Evolutionary conservation across 371 early-diverging fungal genomes (phyloP).

Genomic region (Agmasoma carcini): DNA sequence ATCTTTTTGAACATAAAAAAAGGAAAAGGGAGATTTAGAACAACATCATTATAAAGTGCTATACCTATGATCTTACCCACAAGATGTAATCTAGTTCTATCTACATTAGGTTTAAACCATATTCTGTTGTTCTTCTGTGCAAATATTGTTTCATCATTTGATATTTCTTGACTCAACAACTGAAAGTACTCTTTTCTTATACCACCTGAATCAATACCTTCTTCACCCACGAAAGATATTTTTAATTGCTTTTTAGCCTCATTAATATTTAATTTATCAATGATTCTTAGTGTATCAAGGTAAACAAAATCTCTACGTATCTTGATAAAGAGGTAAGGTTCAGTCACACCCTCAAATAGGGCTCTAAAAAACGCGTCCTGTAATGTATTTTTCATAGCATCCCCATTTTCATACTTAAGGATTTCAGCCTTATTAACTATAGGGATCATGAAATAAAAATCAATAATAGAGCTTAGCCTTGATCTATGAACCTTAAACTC

Average conservation of each 20-base stretch:
- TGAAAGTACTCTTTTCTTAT: slow-evolving; percentile 62
- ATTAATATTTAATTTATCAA: slow-evolving; percentile 21
- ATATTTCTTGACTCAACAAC: slow-evolving; percentile 54
- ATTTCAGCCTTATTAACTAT: slow-evolving; percentile 50
- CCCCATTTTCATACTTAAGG: slow-evolving; percentile 49
- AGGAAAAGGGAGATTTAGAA: slow-evolving; percentile 57
- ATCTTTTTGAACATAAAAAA: slow-evolving; percentile 62
- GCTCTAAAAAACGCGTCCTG: slow-evolving; percentile 54
- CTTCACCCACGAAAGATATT: slow-evolving; percentile 56
- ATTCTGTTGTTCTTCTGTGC: slow-evolving; percentile 56
- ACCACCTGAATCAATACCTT: slow-evolving; percentile 66
- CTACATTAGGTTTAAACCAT: slow-evolving; percentile 55
- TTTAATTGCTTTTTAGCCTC: slow-evolving; percentile 52
- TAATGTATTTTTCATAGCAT: slow-evolving; percentile 47
- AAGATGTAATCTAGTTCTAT: slow-evolving; percentile 54
- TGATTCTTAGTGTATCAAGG: slow-evolving; percentile 41
- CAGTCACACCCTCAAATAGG: slow-evolving; percentile 51
- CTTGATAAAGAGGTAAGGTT: slow-evolving; percentile 50
- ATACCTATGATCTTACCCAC: slow-evolving; percentile 62
- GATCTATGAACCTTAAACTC: slow-evolving; percentile 44
- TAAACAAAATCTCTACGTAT: slow-evolving; percentile 47
- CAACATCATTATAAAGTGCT: slow-evolving; percentile 63
- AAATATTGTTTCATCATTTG: slow-evolving; percentile 52
- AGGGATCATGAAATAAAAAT: slow-evolving; percentile 50
- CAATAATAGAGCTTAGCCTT: slow-evolving; percentile 35